Percentiles rank a stretch among this genome's conserved stretches.
phyloP scores from a whole-genome alignment of 2,329 filamentous ascomycete species.

The Diplodia intermedia region DNA sequence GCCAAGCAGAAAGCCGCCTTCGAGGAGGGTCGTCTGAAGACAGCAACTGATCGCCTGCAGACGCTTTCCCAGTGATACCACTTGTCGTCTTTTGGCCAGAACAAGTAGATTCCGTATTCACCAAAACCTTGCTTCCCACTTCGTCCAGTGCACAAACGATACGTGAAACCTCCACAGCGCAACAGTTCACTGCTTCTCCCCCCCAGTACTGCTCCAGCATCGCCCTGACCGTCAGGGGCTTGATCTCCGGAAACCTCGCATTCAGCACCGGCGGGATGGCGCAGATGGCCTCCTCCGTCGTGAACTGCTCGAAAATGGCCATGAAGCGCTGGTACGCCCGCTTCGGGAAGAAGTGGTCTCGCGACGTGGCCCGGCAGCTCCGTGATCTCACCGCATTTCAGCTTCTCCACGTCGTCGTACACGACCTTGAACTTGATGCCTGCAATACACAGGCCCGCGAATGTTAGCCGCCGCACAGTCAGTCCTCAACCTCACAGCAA shows the following conservation, averaged over 20 bases:
- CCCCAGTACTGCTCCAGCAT: slow-evolving; percentile 13
- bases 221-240: slow-evolving; percentile 5
- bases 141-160: neutral
- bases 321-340: slow-evolving; percentile 24
- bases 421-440: slow-evolving; percentile 35
- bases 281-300: neutral
- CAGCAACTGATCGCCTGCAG: neutral
- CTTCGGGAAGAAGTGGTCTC: slow-evolving; percentile 36
- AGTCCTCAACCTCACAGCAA: too few species aligned
- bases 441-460: neutral
- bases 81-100: neutral
- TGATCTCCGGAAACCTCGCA: slow-evolving; percentile 2
- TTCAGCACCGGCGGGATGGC: slow-evolving; percentile 10
- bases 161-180: neutral
- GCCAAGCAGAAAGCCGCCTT: fast-evolving
- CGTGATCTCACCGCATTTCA: slow-evolving; percentile 35
- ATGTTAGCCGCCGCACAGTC: neutral
- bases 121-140: neutral
- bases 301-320: slow-evolving; percentile 18
- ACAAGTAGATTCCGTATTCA: neutral
- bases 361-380: slow-evolving; percentile 33
- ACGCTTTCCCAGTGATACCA: neutral
- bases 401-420: slow-evolving; percentile 36
- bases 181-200: neutral
- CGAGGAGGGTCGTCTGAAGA: neutral